A percentile compares a stretch with the other conserved stretches of the same genome.
Conservation (phyloP, 2,329 filamentous ascomycete genomes). For the Aspergillus cejpii region DNA sequence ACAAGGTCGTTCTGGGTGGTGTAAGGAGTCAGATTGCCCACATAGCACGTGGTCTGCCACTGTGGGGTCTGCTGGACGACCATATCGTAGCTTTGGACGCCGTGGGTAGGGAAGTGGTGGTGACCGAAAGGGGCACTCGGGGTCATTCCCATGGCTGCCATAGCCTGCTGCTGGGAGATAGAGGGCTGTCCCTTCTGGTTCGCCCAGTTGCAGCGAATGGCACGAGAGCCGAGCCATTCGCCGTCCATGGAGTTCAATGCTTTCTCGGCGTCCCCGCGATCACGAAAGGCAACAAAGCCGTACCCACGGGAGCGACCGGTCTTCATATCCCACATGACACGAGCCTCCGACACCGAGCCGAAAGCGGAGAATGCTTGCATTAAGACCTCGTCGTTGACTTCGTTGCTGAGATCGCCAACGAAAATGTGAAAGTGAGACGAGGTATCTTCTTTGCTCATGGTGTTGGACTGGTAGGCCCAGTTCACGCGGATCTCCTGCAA, state of each 20-base stretch:
- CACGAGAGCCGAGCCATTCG: conserved; percentile 95
- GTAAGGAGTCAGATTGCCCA: conserved; percentile 95
- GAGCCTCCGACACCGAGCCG: conserved; percentile 90
- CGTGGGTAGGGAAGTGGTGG: conserved; percentile 95
- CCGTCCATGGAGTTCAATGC: conserved; percentile 96
- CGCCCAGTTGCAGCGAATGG: conserved; percentile 99
- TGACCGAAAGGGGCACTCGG: conserved; percentile 94
- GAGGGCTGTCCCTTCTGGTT: conserved; percentile 99
- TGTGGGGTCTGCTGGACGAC: conserved; percentile 88
- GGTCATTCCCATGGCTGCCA: conserved; percentile 97
- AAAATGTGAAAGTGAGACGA: conserved; percentile 99
- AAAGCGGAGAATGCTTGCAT: conserved; percentile 93
- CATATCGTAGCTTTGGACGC: conserved; percentile 96
- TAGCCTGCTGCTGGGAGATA: conserved; percentile 93
- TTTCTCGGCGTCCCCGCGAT: conserved; percentile 89
- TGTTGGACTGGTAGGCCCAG: conserved; percentile 99
- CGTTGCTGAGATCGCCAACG: conserved; percentile 93
- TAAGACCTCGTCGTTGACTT: conserved; percentile 95
- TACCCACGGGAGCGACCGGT: conserved; percentile 95
- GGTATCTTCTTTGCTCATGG: conserved; percentile 88
- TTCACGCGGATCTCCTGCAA: conserved; percentile 93
- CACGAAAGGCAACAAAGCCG: conserved; percentile 94
- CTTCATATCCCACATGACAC: conserved; percentile 99
- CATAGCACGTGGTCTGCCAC: conserved; percentile 98
- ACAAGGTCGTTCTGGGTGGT: conserved; percentile 94